Base-by-base conservation (phyloP, 805 yeast genomes). In the Lachancea lanzarotensis region DNA sequence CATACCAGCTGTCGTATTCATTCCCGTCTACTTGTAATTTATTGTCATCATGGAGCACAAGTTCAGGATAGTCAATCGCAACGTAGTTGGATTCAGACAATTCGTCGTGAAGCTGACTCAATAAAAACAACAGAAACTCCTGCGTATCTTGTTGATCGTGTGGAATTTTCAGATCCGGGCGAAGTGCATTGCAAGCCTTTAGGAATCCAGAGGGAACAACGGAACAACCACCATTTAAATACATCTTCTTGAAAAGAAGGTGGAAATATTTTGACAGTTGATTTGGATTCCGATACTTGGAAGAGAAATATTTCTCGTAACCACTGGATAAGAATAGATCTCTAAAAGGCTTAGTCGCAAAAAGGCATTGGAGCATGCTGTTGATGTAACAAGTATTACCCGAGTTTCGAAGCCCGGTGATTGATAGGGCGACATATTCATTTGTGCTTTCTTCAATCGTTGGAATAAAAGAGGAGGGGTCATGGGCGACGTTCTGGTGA, bases 91-190 rank as follows among this genome's bases (percentile, higher is more conserved):
- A 65, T 38, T 68, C 66, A 1, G 74, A 56, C 44, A 84, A 59
- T 55, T 85, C 95, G 40, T 79, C 80, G 58, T 85, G 91, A 11
- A 85, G 59, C 49, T 79, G 71, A 55, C 82, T 90, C 50, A 84
- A 64, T 10, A 84, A 51, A 48, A 84, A 77, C 59, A 83, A 70
- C 36, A 85, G 62, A 55, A 83, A 83, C 53, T 85, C 93, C 44
- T 84, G 88, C 1, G 90, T 81, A 60, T 85, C 95, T 56, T 85
- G 93, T 55, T 85, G 95, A 54, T 82, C 87, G 52, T 73, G 63
- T 0, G 91, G 91, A 11, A 84, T 82, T 50, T 70, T 67, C 44
- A 83, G 72, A 53, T 81, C 86, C 0, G 89, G 89, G 51, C 82
- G 78, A 18, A 82, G 56, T 6, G 65, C 48, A 18, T 76, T 63